Evolutionary conservation across 169 alveolate species (phyloP).

Genomic region (Eimeria maxima): DNA sequence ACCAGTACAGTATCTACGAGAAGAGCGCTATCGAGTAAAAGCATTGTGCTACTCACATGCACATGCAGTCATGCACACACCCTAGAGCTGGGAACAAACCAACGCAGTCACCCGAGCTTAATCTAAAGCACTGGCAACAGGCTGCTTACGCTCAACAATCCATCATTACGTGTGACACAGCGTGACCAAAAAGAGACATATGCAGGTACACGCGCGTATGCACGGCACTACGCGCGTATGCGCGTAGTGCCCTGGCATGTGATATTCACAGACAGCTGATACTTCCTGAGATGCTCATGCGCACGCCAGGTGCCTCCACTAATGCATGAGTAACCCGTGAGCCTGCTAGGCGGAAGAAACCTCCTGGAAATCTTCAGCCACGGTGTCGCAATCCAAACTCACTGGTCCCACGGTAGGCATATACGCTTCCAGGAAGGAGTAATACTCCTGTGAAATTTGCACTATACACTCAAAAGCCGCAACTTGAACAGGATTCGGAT

Average conservation of each 20-base stretch:
- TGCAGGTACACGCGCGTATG: not conserved
- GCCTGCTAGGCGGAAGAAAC: not conserved
- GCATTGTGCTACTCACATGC: not conserved
- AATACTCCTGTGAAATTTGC: slow-evolving; percentile 84
- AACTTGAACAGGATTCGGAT: slow-evolving; percentile 83
- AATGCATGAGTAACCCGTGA: not conserved
- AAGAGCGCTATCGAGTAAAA: not conserved
- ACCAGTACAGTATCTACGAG: not conserved
- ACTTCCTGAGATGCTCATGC: not conserved
- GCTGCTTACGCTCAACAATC: not conserved
- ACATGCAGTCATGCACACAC: not conserved
- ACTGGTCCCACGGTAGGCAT: slow-evolving; percentile 80
- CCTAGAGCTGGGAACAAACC: not conserved
- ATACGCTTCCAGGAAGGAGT: slow-evolving; percentile 73
- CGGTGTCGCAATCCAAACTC: not conserved
- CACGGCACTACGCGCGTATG: not conserved
- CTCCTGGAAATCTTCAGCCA: not conserved
- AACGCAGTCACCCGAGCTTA: not conserved
- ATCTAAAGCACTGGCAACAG: not conserved
- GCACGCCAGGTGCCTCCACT: not conserved
- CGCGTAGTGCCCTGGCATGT: not conserved
- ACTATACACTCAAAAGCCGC: slow-evolving; percentile 88
- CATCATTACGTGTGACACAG: not conserved
- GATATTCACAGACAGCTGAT: not conserved
- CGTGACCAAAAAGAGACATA: not conserved